Evolutionary conservation across 805 yeast genomes (phyloP).

Genomic region (Zygotorulaspora danielsina): DNA sequence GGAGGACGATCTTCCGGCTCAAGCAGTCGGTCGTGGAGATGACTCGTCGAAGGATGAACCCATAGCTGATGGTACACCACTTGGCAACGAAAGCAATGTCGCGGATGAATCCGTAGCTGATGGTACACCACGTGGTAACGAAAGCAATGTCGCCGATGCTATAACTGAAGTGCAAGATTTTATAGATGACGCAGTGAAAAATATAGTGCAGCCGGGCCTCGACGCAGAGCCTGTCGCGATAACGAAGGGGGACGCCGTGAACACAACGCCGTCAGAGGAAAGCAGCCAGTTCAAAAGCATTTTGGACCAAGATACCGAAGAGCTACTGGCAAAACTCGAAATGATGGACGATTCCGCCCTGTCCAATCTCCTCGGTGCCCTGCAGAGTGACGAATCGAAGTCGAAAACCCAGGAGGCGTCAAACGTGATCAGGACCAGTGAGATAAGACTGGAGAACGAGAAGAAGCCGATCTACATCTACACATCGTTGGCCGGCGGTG

Average conservation of each 20-base stretch:
- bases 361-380: conserved; percentile 15
- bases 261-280: too few relatives aligned
- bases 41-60: too few relatives aligned
- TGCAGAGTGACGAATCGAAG: conserved; percentile 10
- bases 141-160: too few relatives aligned
- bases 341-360: conserved; percentile 25
- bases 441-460: conserved; percentile 28
- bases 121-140: too few relatives aligned
- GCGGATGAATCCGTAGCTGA: too few relatives aligned
- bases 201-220: not conserved
- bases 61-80: too few relatives aligned
- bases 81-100: too few relatives aligned
- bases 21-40: too few relatives aligned
- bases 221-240: conserved; percentile 3
- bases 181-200: not conserved
- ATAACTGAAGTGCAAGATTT: conserved; percentile 1
- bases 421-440: conserved; percentile 15
- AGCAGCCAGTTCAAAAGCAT: conserved; percentile 2
- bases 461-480: conserved; percentile 67
- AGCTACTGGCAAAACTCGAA: conserved; percentile 28
- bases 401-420: not conserved
- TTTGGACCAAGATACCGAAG: conserved; percentile 30
- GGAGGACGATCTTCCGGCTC: too few relatives aligned
- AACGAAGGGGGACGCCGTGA: conserved; percentile 12
- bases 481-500: conserved; percentile 84